Percentiles rank a stretch among this genome's conserved stretches.
Conservation (phyloP, 164 flowering plant genomes). For the Dillenia suffruticosa region DNA sequence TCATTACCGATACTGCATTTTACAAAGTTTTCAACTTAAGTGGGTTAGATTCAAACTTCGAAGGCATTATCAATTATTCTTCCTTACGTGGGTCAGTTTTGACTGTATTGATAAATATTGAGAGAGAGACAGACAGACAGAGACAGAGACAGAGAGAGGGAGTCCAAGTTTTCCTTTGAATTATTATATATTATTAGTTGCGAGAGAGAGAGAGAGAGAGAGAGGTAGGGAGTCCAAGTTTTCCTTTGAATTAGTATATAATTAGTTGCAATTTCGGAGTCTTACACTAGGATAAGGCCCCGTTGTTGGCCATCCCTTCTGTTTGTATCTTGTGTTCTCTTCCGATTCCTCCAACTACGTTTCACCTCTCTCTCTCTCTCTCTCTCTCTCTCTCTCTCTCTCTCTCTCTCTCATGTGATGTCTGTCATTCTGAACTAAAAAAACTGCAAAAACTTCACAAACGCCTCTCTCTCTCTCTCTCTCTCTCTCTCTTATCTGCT, state of each 20-base stretch:
- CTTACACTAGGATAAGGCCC: conserved; percentile 23
- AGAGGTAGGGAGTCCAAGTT: neutral
- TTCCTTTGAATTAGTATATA: conserved; percentile 14
- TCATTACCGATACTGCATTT: too few relatives aligned
- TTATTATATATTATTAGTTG: conserved; percentile 17
- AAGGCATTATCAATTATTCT: conserved; percentile 8
- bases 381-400: conserved; percentile 12
- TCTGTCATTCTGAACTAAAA: conserved; percentile 9
- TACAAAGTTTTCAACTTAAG: neutral
- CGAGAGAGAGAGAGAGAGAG: conserved; percentile 5
- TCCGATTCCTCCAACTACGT: conserved; percentile 21
- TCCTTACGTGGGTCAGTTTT: conserved; percentile 30
- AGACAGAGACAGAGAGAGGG: neutral
- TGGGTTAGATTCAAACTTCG: conserved; percentile 17
- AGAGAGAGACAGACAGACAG: conserved; percentile 3
- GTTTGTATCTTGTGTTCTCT: conserved; percentile 21
- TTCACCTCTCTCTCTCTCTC: conserved; percentile 5
- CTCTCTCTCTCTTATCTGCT: neutral
- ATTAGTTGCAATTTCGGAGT: conserved; percentile 11
- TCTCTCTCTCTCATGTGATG: conserved; percentile 10
- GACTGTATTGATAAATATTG: conserved; percentile 13
- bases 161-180: conserved; percentile 6
- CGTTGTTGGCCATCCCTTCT: conserved; percentile 9
- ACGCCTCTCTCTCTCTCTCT: neutral
- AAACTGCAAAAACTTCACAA: too few relatives aligned